Evolutionary conservation across 2,329 filamentous ascomycete genomes (phyloP), one percentile per base, ranked within the genome.

Genomic region (Lachnellula hyalina): DNA sequence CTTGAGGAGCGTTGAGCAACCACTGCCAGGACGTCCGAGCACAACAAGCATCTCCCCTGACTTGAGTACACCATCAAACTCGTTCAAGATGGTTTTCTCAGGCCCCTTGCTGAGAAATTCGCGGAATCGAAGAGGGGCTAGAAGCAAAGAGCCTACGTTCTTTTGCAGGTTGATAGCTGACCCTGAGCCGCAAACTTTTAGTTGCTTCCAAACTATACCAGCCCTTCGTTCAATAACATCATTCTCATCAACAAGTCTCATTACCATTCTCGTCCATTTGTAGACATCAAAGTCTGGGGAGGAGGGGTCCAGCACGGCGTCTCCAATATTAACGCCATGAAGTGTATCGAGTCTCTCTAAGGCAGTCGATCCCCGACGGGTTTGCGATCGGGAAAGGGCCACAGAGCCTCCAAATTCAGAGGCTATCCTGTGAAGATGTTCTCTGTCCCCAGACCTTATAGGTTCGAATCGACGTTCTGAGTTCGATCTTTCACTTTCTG

Each of bases 21-120:
- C 84, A 3, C 79, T 82, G 0, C 80, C 80, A 0, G 86, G 86
- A 32, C 84, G 77, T 1, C 86, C 86, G 0, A 90, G 77, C 0
- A 89, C 85, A 3, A 88, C 77, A 11, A 89, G 69, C 67, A 89
- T 80, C 72, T 90, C 85, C 5, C 86, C 85, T 28, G 75, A 77
- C 56, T 80, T 76, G 9, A 89, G 67, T 1, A 87, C 61, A 4
- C 86, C 86, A 57, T 88, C 79, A 57, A 89, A 87, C 44, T 77
- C 73, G 44, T 77, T 76, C 12, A 89, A 71, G 57, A 89, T 89
- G 2, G 78, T 76, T 61, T 81, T 83, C 58, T 78, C 76, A 0
- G 74, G 69, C 17, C 75, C 72, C 44, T 74, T 75, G 21, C 74
- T 77, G 49, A 87, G 74, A 42, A 78, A 71, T 54, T 88, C 80